phyloP scores from a whole-genome alignment of 2,329 filamentous ascomycete species.

The Coniella vitis region DNA sequence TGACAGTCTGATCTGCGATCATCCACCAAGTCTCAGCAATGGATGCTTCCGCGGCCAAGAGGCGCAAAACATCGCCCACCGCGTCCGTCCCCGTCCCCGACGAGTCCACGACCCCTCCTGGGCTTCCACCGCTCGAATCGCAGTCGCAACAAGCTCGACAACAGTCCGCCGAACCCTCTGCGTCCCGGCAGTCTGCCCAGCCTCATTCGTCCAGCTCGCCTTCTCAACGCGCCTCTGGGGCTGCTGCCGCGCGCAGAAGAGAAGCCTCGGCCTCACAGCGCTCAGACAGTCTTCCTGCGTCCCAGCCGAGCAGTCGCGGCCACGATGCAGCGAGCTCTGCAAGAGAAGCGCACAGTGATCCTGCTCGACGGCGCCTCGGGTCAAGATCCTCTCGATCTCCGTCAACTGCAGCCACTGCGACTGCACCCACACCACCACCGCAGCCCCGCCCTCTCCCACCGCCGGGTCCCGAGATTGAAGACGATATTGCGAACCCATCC shows the following conservation, averaged over 20 bases:
- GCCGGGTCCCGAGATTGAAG: slow-evolving; percentile 33
- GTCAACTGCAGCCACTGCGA: slow-evolving; percentile 25
- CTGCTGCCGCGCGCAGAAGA: slow-evolving; percentile 42
- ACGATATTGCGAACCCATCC: slow-evolving; percentile 38
- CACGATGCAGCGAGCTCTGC: slow-evolving; percentile 7
- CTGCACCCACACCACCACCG: slow-evolving; percentile 33
- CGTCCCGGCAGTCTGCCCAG: slow-evolving; percentile 2
- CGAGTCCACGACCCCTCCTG: slow-evolving; percentile 32
- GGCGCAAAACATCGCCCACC: slow-evolving; percentile 55
- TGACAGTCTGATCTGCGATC: slow-evolving; percentile 14
- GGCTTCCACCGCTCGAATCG: slow-evolving; percentile 17
- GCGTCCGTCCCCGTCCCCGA: slow-evolving; percentile 34
- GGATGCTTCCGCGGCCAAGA: slow-evolving; percentile 56
- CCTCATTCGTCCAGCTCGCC: slow-evolving; percentile 61
- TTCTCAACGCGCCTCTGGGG: slow-evolving; percentile 54
- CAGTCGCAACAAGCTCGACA: background rate
- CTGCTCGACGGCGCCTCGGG: background rate
- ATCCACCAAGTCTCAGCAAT: slow-evolving; percentile 25
- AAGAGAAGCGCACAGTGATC: slow-evolving; percentile 13
- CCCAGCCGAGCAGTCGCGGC: slow-evolving; percentile 9
- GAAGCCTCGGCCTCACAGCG: slow-evolving; percentile 21
- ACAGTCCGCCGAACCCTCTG: background rate
- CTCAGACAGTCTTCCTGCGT: slow-evolving; percentile 18
- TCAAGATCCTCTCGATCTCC: slow-evolving; percentile 21
- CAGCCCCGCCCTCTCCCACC: slow-evolving; percentile 41